phyloP scores from a whole-genome alignment of 2,329 filamentous ascomycete species.

The Hypoxylon sp. region DNA sequence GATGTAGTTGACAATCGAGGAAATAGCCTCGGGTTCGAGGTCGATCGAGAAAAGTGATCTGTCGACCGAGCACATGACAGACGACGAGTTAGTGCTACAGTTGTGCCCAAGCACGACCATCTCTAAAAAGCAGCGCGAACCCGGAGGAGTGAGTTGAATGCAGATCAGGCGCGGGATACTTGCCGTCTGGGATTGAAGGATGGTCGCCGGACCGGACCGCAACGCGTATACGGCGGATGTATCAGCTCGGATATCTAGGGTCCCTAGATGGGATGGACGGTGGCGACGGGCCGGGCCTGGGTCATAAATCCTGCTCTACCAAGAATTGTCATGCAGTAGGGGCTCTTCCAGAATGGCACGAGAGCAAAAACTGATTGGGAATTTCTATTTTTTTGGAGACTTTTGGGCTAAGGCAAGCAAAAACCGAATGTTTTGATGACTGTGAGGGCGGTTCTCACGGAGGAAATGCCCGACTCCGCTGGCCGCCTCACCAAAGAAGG shows the following conservation, averaged over 20 bases:
- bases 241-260: conserved; percentile 38
- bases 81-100: conserved; percentile 35
- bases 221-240: conserved; percentile 38
- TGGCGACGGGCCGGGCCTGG: conserved; percentile 32
- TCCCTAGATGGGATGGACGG: conserved; percentile 32
- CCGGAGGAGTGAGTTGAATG: conserved; percentile 28
- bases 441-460: conserved; percentile 43
- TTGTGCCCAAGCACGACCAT: conserved; percentile 39
- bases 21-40: conserved; percentile 33
- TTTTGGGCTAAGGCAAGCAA: conserved; percentile 41
- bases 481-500: conserved; percentile 42
- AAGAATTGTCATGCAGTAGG: conserved; percentile 37
- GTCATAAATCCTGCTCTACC: conserved; percentile 36
- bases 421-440: conserved; percentile 45
- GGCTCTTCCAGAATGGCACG: conserved; percentile 38
- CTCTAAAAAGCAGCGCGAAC: conserved; percentile 37
- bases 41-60: conserved; percentile 38
- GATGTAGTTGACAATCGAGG: conserved; percentile 29
- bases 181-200: conserved; percentile 34
- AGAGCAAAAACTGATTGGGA: conserved; percentile 41
- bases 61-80: conserved; percentile 42
- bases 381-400: conserved; percentile 44
- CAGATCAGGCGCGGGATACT: conserved; percentile 37
- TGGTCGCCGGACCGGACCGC: conserved; percentile 39
- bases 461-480: conserved; percentile 45